Evolutionary conservation across 2,329 filamentous ascomycete genomes (phyloP), one percentile per base, ranked within the genome.

Genomic region (Dryadomyces quercivorus): DNA sequence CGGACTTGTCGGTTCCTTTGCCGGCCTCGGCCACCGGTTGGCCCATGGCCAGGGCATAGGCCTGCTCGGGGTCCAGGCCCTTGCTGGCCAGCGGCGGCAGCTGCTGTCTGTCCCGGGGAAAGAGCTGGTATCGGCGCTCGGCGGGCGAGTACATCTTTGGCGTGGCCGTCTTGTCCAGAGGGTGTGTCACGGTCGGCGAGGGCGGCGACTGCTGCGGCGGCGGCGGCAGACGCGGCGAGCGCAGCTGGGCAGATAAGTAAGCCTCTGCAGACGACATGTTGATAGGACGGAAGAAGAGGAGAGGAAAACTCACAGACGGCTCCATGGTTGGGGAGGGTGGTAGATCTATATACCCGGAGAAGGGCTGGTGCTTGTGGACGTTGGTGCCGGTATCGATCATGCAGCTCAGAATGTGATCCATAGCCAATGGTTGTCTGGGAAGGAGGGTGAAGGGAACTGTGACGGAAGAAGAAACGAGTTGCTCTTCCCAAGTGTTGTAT

Each of bases 401-500:
- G 65, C 79, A 81, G 62, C 70, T 75, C 65, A 75, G 77, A 67
- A 83, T 82, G 66, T 84, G 80, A 68, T 78, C 77, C 80, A 83
- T 83, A 46, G 36, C 52, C 21, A 8, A 56, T 21, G 53, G 22
- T 20, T 13, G 12, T 10, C 16, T 20, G 36, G 52, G 21, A 31
- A 20, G 38, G 45, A n/a, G 52, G 44, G 38, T 43, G 42, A 31
- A 21, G 34, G 40, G 21, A 9, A 31, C 20, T 20, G 20, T 50
- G n/a, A 43, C 7, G 46, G 20, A 50, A 20, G 46, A n/a, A 40
- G n/a, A 18, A 34, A 50, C 38, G 5, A 31, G 8, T 4, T 31
- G 26, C 16, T 46, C 20, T 26, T 34, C 21, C 16, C 15, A 12
- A 50, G 48, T 22, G 49, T 40, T 50, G 46, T 48, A 18, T 31